These are phyloP conservation scores for Rhizopogon roseolus DNA, from an alignment of 768 basidiomycete species.

Conservation along the genomic window DNA sequence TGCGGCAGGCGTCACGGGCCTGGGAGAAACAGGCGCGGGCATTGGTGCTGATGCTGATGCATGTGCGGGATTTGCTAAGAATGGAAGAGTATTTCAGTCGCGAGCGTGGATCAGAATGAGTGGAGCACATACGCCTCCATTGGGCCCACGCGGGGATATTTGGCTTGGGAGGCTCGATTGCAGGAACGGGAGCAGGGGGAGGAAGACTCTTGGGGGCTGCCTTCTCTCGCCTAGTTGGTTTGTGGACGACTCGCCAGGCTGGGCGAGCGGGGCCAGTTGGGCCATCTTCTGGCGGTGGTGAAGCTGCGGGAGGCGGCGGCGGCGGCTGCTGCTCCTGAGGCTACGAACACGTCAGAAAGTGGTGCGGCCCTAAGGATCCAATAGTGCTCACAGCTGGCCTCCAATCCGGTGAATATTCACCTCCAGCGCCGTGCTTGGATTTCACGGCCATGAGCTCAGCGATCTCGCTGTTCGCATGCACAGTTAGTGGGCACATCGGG, in stretches of 20 bases:
- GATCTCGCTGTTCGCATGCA: conserved; percentile 55
- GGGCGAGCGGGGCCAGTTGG: conserved; percentile 51
- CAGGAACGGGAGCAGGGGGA: conserved; percentile 31
- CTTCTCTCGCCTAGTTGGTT: conserved; percentile 51
- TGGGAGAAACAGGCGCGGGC: conserved; percentile 25
- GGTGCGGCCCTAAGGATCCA: neutral
- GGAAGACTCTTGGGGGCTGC: conserved; percentile 35
- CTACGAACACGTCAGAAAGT: conserved; percentile 10
- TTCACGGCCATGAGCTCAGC: conserved; percentile 80
- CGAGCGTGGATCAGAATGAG: neutral
- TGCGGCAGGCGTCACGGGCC: conserved; percentile 42
- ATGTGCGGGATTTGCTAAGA: conserved; percentile 59
- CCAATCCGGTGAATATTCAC: conserved; percentile 78
- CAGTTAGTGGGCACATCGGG: neutral
- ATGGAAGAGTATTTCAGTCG: neutral
- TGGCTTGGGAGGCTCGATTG: conserved; percentile 43
- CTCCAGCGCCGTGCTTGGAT: conserved; percentile 76
- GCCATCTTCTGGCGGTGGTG: conserved; percentile 45
- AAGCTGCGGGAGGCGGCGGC: conserved; percentile 33
- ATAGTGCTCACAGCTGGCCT: conserved; percentile 44
- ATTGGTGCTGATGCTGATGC: conserved; percentile 48
- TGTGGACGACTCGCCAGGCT: conserved; percentile 72
- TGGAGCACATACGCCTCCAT: conserved; percentile 63
- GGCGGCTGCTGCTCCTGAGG: conserved; percentile 31
- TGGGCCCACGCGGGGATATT: conserved; percentile 78